Conservation (phyloP, 257 asterid species). For the Nicotiana obtusifolia region DNA sequence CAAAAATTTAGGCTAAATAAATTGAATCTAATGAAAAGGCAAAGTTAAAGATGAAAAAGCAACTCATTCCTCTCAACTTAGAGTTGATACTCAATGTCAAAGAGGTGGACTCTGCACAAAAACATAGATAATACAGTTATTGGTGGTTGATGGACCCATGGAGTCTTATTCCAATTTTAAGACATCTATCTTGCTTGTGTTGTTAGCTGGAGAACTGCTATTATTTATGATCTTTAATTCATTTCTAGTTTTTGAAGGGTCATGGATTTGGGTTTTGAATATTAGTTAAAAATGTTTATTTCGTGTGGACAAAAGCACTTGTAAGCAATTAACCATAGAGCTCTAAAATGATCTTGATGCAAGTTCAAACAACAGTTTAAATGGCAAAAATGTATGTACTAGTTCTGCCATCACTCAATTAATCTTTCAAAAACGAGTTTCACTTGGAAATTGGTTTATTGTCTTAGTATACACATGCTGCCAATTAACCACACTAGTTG, state of each 20-base stretch:
- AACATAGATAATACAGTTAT: neutral
- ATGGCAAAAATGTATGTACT: neutral
- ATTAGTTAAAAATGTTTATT: neutral
- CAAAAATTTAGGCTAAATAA: neutral
- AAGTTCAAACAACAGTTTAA: neutral
- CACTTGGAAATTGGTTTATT: neutral
- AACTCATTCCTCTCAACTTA: neutral
- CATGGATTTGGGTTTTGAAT: neutral
- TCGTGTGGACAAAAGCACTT: neutral
- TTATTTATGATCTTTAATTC: neutral
- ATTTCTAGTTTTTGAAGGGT: neutral
- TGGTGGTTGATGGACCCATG: neutral
- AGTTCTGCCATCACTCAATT: neutral
- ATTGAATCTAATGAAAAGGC: neutral
- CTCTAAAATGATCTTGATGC: neutral
- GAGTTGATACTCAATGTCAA: neutral
- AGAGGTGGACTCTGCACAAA: neutral
- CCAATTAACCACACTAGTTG: neutral
- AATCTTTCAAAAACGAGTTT: neutral
- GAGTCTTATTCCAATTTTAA: neutral
- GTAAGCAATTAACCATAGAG: neutral
- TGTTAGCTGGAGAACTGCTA: neutral
- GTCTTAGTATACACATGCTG: neutral
- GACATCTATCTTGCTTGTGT: neutral
- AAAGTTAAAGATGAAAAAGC: neutral